These are phyloP conservation scores for Podospora pseudocomata DNA, from an alignment of 495 filamentous ascomycete genomes.

Conservation along the genomic window DNA sequence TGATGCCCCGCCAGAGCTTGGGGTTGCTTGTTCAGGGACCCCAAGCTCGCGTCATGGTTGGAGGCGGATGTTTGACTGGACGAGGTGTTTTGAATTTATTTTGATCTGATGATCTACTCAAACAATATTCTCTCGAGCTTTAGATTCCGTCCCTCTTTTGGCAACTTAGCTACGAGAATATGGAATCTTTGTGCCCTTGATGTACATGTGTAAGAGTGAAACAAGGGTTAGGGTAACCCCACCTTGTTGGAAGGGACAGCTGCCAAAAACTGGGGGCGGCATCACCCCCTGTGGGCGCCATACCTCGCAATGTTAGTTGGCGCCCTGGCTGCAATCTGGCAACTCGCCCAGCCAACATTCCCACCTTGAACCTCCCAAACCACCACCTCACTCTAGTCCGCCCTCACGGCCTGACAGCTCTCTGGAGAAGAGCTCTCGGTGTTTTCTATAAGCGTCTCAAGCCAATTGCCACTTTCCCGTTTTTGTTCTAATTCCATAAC, in stretches of 20 bases:
- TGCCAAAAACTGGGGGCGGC: background rate
- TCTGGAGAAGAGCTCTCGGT: slow-evolving; percentile 24
- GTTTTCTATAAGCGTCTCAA: slow-evolving; percentile 12
- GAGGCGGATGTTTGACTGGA: background rate
- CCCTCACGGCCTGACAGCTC: slow-evolving; percentile 20
- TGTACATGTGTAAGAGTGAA: background rate
- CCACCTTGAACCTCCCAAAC: slow-evolving; percentile 10
- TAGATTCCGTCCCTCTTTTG: background rate
- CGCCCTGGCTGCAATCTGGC: slow-evolving; percentile 33
- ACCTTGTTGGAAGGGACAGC: background rate
- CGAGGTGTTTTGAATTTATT: background rate
- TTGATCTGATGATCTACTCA: background rate
- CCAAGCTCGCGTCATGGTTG: background rate
- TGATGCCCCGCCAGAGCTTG: slow-evolving; percentile 6
- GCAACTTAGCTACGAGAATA: background rate
- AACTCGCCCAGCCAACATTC: slow-evolving; percentile 25
- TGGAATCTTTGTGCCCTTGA: background rate
- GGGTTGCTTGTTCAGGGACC: background rate
- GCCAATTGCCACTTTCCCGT: slow-evolving; percentile 19
- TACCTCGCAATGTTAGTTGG: slow-evolving; percentile 17
- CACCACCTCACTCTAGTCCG: slow-evolving; percentile 17
- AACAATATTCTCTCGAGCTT: background rate
- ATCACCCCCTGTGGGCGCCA: slow-evolving; percentile 22
- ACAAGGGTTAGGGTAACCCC: slow-evolving; percentile 14
- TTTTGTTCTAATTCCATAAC: background rate